A percentile compares a stretch with the other conserved stretches of the same genome.
Evolutionary conservation across 805 yeast genomes (phyloP).

Genomic region (Candida mattraensis): DNA sequence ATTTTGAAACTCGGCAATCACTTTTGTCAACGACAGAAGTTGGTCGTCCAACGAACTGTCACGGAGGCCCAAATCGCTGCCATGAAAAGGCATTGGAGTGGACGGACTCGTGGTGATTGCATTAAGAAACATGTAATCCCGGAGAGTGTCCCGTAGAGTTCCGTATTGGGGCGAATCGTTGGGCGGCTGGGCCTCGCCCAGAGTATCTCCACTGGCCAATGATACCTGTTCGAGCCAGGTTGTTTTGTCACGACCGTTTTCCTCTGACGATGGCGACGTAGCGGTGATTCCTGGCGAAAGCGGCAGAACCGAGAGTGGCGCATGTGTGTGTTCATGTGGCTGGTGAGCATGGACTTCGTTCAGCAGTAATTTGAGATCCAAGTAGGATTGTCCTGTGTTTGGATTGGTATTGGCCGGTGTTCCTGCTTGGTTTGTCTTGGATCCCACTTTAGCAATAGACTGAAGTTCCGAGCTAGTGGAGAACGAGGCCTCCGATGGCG

Average conservation of each 20-base stretch:
- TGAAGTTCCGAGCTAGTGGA: constrained; percentile 3
- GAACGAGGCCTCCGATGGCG: constrained; percentile 2
- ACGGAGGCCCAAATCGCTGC: constrained; percentile 4
- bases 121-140: constrained; percentile 43
- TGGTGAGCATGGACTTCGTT: constrained; percentile 11
- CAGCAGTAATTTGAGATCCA: constrained; percentile 12
- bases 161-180: constrained; percentile 17
- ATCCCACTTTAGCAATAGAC: neutral
- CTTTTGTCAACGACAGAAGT: constrained; percentile 13
- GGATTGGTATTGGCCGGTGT: constrained; percentile 3
- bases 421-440: neutral
- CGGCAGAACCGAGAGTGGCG: constrained; percentile 3
- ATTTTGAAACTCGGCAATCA: constrained; percentile 15
- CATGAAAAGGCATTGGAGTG: constrained; percentile 9
- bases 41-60: constrained; percentile 15
- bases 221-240: neutral
- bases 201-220: too few species aligned
- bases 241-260: neutral
- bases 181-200: constrained; percentile 1
- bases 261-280: constrained; percentile 9
- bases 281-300: constrained; percentile 8
- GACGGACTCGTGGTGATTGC: constrained; percentile 26
- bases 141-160: constrained; percentile 32
- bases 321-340: constrained; percentile 1
- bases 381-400: constrained; percentile 4